phyloP scores from a whole-genome alignment of 1,139 yeast species.

The Taphrina flavorubra region DNA sequence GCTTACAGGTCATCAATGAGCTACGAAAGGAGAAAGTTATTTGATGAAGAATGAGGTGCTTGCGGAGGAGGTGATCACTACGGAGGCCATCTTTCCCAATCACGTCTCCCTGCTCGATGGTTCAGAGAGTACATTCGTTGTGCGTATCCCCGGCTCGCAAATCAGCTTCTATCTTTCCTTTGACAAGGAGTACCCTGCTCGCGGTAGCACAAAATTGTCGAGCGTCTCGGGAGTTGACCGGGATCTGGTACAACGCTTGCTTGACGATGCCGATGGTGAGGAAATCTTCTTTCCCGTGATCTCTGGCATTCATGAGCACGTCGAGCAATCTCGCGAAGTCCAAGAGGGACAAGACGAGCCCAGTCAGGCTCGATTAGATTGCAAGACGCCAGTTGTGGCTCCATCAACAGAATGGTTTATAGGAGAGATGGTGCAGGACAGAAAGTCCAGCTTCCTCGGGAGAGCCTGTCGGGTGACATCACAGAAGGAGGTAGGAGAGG shows the following conservation, averaged over 20 bases:
- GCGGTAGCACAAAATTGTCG: neutral
- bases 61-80: slow-evolving; percentile 30
- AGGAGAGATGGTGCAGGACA: slow-evolving; percentile 77
- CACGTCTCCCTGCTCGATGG: slow-evolving; percentile 7
- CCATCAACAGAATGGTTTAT: slow-evolving; percentile 61
- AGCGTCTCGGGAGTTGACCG: slow-evolving; percentile 13
- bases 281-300: slow-evolving; percentile 28
- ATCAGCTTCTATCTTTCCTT: slow-evolving; percentile 18
- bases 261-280: slow-evolving; percentile 20
- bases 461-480: slow-evolving; percentile 67
- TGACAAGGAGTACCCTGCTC: slow-evolving; percentile 21
- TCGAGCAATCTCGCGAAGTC: neutral
- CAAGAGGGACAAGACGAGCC: neutral
- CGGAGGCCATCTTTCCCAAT: slow-evolving; percentile 31
- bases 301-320: slow-evolving; percentile 2
- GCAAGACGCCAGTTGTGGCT: neutral
- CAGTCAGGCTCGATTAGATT: neutral
- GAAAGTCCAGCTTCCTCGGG: slow-evolving; percentile 86
- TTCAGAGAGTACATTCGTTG: slow-evolving; percentile 16
- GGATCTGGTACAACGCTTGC: neutral
- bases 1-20: too few species aligned
- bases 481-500: slow-evolving; percentile 67
- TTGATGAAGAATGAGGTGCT: slow-evolving; percentile 7
- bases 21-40: too few species aligned
- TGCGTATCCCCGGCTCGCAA: neutral